Conservation (phyloP, 805 yeast species). For the Starmerella gropengiesseri region DNA sequence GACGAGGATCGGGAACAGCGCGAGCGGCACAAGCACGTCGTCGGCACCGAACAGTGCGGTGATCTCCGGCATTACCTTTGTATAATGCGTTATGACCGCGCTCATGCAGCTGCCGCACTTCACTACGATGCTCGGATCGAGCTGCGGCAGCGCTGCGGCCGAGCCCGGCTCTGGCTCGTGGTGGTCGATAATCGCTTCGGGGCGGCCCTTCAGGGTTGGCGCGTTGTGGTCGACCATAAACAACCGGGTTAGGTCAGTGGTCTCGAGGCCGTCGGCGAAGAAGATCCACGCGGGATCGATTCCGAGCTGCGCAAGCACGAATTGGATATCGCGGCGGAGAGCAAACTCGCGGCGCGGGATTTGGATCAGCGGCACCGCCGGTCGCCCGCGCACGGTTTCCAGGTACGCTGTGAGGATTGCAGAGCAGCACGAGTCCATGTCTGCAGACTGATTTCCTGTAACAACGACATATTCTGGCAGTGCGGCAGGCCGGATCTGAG, state of each 20-base stretch:
- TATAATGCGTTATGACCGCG: constrained; percentile 39
- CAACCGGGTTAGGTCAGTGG: constrained; percentile 34
- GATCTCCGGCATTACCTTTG: background rate
- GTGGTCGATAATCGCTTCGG: constrained; percentile 65
- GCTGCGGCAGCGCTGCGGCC: constrained; percentile 27
- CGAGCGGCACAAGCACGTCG: constrained; percentile 36
- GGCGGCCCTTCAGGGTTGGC: constrained; percentile 34
- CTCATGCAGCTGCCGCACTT: constrained; percentile 71
- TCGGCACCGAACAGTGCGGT: constrained; percentile 17
- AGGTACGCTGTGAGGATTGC: constrained; percentile 65
- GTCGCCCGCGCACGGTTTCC: constrained; percentile 19
- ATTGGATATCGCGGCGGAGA: constrained; percentile 60
- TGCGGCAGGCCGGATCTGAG: background rate
- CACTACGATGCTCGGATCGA: constrained; percentile 49
- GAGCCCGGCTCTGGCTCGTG: constrained; percentile 39
- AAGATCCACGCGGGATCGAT: constrained; percentile 43
- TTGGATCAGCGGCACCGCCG: constrained; percentile 61
- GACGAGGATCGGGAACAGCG: constrained; percentile 57
- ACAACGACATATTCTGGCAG: constrained; percentile 32
- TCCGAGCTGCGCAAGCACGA: constrained; percentile 39
- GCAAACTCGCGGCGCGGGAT: constrained; percentile 55
- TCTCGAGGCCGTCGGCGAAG: constrained; percentile 50
- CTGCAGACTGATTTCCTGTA: constrained; percentile 78
- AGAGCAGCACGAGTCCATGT: constrained; percentile 76
- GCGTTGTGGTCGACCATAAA: constrained; percentile 61